A percentile compares a stretch with the other conserved stretches of the same genome.
phyloP scores from a whole-genome alignment of 1,139 yeast species.

The Geotrichum carabidarum region DNA sequence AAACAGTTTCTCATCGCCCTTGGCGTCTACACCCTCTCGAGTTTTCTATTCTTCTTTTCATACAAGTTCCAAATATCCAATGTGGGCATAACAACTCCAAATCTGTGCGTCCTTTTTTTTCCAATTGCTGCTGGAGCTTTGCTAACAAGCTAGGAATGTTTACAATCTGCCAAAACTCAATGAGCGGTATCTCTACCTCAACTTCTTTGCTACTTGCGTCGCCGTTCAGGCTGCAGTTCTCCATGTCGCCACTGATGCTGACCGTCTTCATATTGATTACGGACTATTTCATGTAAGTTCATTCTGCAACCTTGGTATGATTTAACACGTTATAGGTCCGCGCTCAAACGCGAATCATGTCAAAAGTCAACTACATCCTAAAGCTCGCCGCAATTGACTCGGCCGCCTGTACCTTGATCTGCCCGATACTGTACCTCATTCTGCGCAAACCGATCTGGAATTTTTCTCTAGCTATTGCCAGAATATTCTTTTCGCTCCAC shows the following conservation, averaged over 20 bases:
- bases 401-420: conserved; percentile 32
- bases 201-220: conserved; percentile 41
- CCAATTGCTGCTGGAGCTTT: neutral
- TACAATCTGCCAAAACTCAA: conserved; percentile 54
- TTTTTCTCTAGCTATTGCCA: conserved; percentile 31
- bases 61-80: conserved; percentile 35
- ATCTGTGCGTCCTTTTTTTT: neutral
- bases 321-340: conserved; percentile 39
- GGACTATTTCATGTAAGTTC: neutral
- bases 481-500: conserved; percentile 37
- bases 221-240: conserved; percentile 50
- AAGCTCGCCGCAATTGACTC: conserved; percentile 42
- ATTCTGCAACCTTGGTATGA: neutral
- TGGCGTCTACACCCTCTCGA: conserved; percentile 42
- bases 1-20: conserved; percentile 40
- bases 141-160: conserved; percentile 25
- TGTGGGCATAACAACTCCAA: conserved; percentile 22
- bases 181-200: conserved; percentile 56
- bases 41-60: conserved; percentile 38
- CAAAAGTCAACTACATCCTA: conserved; percentile 37
- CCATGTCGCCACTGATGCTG: conserved; percentile 56
- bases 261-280: conserved; percentile 43
- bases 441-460: conserved; percentile 47
- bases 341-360: conserved; percentile 37
- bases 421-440: conserved; percentile 48